Percentiles rank a stretch among this genome's conserved stretches.
Evolutionary conservation across 805 yeast species (phyloP).

Genomic region (Zygosaccharomyces kombuchaensis): DNA sequence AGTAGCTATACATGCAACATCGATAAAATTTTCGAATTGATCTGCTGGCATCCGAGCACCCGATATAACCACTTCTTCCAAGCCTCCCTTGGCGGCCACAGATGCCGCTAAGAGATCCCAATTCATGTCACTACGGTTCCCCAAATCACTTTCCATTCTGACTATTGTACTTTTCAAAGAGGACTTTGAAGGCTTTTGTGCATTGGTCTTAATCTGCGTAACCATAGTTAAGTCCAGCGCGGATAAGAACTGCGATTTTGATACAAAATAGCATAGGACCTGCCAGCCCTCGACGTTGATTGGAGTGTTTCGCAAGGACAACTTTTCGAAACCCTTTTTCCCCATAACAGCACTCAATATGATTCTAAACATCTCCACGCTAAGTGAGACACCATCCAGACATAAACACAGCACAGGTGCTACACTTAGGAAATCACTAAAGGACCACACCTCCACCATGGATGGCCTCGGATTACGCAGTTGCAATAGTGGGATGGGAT

Average conservation of each 20-base stretch:
- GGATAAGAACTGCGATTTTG: conserved; percentile 54
- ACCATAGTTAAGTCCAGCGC: conserved; percentile 60
- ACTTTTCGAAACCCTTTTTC: conserved; percentile 61
- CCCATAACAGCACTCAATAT: conserved; percentile 61
- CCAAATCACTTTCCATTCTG: conserved; percentile 38
- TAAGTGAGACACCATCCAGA: conserved; percentile 72
- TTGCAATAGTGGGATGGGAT: conserved; percentile 76
- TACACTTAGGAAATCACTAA: conserved; percentile 80
- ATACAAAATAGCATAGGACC: conserved; percentile 68
- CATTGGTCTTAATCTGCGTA: conserved; percentile 37
- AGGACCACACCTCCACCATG: conserved; percentile 77
- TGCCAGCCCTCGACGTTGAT: conserved; percentile 78
- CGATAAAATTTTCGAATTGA: conserved; percentile 58
- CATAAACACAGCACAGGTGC: conserved; percentile 78
- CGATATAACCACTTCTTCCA: conserved; percentile 73
- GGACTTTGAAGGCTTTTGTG: conserved; percentile 38
- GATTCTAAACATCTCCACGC: conserved; percentile 70
- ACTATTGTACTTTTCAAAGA: conserved; percentile 25
- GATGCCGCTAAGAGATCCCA: conserved; percentile 81
- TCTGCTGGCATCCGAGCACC: conserved; percentile 66
- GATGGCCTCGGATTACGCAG: conserved; percentile 85
- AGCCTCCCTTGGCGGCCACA: conserved; percentile 65
- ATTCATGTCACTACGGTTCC: conserved; percentile 64
- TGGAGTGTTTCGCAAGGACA: conserved; percentile 76
- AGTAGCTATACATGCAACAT: conserved; percentile 54